Evolutionary conservation across 495 filamentous ascomycete genomes (phyloP), one percentile per base, ranked within the genome.

Genomic region (Astrothelium subdiscretum): DNA sequence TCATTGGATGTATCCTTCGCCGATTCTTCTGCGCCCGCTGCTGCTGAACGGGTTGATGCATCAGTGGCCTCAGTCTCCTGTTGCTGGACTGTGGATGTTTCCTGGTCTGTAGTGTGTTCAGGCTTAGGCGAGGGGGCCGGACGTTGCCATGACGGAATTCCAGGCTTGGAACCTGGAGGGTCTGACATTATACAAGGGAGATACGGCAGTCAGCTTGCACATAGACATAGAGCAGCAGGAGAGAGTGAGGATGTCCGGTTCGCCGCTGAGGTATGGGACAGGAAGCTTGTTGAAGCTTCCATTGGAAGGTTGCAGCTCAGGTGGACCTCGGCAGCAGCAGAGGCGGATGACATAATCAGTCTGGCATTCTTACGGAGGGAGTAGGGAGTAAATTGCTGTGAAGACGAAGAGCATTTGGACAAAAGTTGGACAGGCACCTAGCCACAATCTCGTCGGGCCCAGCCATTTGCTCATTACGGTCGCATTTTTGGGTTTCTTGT

Each of bases 91-190:
- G n/a, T n/a, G n/a, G n/a, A n/a, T n/a, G n/a, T n/a, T n/a, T n/a
- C n/a, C n/a, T n/a, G n/a, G n/a, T n/a, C n/a, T n/a, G n/a, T n/a
- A n/a, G n/a, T n/a, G n/a, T 15, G 11, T 24, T 32, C 24, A 27
- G 42, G 20, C 11, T 32, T 27, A 8, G 3, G 18, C 1, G 42
- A 11, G 20, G 22, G 6, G 2, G 44, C 22, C 32, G 11, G 43
- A 57, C 66, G 73, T 60, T 82, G 80, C 80, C 80, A 82, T 48
- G 73, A 59, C 12, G 80, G 79, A 38, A 82, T 80, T 2, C 29
- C 6, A 15, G 63, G 59, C 43, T 63, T 70, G n/a, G 60, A 5
- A 11, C 29, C 29, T 0, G 48, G 6, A 54, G 48, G 20, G 29
- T 29, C 24, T 29, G 48, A 54, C 48, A 54, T 54, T 8, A 20